Evolutionary conservation across 208 protist genomes (phyloP).

Genomic region (Perkinsela sp.): DNA sequence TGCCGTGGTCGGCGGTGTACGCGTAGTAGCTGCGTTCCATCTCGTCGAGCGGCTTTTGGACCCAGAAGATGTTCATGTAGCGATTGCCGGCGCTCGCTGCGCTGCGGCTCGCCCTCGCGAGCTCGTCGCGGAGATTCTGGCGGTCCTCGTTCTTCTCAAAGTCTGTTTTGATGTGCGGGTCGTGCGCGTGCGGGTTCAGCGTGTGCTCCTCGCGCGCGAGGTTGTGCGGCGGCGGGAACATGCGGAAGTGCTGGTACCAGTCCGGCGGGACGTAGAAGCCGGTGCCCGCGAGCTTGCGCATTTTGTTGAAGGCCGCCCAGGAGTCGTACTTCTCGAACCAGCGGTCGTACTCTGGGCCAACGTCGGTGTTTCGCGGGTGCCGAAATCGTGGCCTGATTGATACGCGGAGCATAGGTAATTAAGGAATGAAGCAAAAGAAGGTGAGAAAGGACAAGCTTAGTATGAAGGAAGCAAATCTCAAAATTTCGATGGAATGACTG

Average conservation of each 20-base stretch:
- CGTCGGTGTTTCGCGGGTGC: conserved; percentile 51
- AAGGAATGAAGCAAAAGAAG: too few relatives aligned
- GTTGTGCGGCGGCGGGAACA: conserved; percentile 60
- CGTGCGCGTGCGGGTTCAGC: conserved; percentile 41
- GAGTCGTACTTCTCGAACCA: conserved; percentile 67
- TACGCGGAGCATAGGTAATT: conserved; percentile 12
- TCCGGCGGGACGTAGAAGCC: conserved; percentile 67
- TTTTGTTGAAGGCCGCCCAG: conserved; percentile 58
- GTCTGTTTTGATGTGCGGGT: conserved; percentile 36
- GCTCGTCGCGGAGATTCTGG: conserved; percentile 29
- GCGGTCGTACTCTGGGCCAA: conserved; percentile 45
- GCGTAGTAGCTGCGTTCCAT: conserved; percentile 63
- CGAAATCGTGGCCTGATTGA: conserved; percentile 14
- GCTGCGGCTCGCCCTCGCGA: conserved; percentile 38
- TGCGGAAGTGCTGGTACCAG: conserved; percentile 69
- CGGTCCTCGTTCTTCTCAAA: conserved; percentile 20
- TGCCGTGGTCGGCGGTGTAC: conserved; percentile 19
- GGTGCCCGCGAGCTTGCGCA: conserved; percentile 45
- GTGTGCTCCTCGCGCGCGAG: conserved; percentile 61
- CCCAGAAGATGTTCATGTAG: conserved; percentile 69
- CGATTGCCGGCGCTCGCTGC: conserved; percentile 56
- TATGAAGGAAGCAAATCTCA: too few relatives aligned
- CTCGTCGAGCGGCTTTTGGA: conserved; percentile 56
- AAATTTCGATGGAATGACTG: too few relatives aligned
- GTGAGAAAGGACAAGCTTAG: too few relatives aligned